phyloP scores from a whole-genome alignment of 164 flowering plant species.

The Santalum album region DNA sequence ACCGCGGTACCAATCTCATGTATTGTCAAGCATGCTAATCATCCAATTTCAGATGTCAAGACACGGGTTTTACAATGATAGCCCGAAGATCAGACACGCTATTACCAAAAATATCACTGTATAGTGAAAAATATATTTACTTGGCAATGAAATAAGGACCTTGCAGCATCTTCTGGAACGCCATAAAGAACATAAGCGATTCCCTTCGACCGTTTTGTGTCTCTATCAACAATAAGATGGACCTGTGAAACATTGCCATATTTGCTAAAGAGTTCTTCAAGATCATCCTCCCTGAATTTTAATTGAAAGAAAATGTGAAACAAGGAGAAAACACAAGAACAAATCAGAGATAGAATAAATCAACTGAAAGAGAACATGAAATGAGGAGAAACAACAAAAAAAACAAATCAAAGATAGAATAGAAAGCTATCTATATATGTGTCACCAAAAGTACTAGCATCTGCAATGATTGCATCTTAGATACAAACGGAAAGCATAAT shows the following conservation, averaged over 20 bases:
- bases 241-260: constrained; percentile 67
- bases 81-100: no score
- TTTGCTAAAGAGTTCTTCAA: constrained; percentile 57
- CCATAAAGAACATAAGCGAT: constrained; percentile 64
- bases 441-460: no score
- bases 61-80: no score
- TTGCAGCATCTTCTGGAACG: constrained; percentile 66
- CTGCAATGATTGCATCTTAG: background rate
- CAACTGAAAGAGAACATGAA: no score
- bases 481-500: background rate
- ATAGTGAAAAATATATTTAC: no score
- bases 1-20: no score
- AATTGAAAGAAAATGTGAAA: constrained; percentile 8
- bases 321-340: background rate
- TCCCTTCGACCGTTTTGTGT: constrained; percentile 82
- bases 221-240: constrained; percentile 80
- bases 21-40: no score
- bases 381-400: no score
- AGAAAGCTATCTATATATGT: no score
- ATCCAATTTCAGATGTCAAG: no score
- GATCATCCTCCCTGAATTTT: constrained; percentile 75
- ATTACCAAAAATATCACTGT: no score
- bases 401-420: no score
- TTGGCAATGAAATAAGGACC: constrained; percentile 21
- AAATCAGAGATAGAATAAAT: background rate